Evolutionary conservation across 2,329 filamentous ascomycete genomes (phyloP).

Genomic region (Clonostachys rosea): DNA sequence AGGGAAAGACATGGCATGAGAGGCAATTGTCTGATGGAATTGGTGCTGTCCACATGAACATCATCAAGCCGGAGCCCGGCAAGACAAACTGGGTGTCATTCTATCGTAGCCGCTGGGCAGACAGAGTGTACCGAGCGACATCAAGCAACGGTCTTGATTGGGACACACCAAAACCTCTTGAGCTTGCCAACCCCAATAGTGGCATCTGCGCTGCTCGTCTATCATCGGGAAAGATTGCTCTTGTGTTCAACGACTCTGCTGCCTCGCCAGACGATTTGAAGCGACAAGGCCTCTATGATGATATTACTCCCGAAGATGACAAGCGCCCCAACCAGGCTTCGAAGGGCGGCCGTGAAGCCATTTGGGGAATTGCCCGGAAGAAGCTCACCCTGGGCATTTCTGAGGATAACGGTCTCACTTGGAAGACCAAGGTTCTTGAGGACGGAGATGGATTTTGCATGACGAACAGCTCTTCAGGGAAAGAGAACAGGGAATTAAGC

Average conservation of each 20-base stretch:
- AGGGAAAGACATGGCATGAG: constrained; percentile 31
- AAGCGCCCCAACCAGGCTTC: constrained; percentile 28
- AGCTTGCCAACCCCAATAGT: constrained; percentile 36
- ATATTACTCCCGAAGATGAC: constrained; percentile 32
- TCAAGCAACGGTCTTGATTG: constrained; percentile 31
- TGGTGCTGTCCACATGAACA: constrained; percentile 38
- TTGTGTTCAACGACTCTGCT: constrained; percentile 34
- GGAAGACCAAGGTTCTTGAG: constrained; percentile 30
- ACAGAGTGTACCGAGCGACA: constrained; percentile 31
- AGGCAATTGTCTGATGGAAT: constrained; percentile 25
- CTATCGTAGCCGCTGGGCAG: constrained; percentile 38
- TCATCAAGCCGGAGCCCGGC: constrained; percentile 16
- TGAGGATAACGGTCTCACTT: constrained; percentile 25
- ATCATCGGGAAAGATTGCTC: constrained; percentile 21
- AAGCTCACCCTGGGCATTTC: constrained; percentile 25
- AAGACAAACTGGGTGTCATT: constrained; percentile 23
- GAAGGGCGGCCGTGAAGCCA: constrained; percentile 26
- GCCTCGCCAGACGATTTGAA: constrained; percentile 20
- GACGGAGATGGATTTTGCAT: constrained; percentile 38
- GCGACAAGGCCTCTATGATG: constrained; percentile 35
- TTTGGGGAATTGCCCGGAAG: constrained; percentile 35
- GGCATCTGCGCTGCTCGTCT: constrained; percentile 31
- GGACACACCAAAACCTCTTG: constrained; percentile 22
- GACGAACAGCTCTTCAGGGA: constrained; percentile 34
- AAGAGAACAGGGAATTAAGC: constrained; percentile 34